Evolutionary conservation across 2,329 filamentous ascomycete genomes (phyloP).

Genomic region (Boeremia lycopersici): DNA sequence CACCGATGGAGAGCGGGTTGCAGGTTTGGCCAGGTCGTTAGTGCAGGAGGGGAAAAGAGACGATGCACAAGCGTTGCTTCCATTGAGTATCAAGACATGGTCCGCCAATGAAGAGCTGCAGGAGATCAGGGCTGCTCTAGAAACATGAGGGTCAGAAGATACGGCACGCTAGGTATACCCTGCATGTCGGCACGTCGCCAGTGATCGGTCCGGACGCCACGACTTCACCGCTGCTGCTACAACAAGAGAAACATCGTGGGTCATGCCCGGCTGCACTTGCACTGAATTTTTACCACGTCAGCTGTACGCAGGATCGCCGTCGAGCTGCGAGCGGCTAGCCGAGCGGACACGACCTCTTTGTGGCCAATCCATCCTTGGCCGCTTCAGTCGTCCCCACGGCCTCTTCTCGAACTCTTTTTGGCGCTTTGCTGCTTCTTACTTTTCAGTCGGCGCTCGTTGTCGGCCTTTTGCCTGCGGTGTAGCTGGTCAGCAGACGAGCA

Average conservation of each 20-base stretch:
- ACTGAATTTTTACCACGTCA: constrained; percentile 27
- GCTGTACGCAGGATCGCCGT: constrained; percentile 7
- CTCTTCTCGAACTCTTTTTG: constrained; percentile 64
- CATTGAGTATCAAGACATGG: constrained; percentile 37
- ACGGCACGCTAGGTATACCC: constrained; percentile 26
- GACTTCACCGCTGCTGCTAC: constrained; percentile 30
- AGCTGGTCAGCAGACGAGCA: constrained; percentile 25
- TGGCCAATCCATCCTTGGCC: constrained; percentile 6
- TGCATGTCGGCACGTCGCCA: constrained; percentile 20
- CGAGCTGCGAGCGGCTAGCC: constrained; percentile 3
- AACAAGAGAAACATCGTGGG: constrained; percentile 22
- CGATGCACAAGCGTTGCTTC: constrained; percentile 36
- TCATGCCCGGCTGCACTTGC: constrained; percentile 10
- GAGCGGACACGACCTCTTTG: constrained; percentile 9
- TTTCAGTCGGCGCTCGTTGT: constrained; percentile 63
- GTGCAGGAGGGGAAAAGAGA: constrained; percentile 33
- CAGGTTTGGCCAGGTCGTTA: constrained; percentile 27
- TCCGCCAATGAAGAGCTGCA: constrained; percentile 37
- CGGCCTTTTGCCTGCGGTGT: constrained; percentile 57
- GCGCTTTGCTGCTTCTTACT: constrained; percentile 65
- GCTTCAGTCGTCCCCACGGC: constrained; percentile 41
- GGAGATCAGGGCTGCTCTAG: constrained; percentile 29
- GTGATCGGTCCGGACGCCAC: constrained; percentile 23
- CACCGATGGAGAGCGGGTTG: constrained; percentile 38
- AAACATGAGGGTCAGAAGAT: constrained; percentile 19